Evolutionary conservation across 805 yeast species (phyloP), one percentile per base, ranked within the genome.

Genomic region (Kodamaea fukazawae): DNA sequence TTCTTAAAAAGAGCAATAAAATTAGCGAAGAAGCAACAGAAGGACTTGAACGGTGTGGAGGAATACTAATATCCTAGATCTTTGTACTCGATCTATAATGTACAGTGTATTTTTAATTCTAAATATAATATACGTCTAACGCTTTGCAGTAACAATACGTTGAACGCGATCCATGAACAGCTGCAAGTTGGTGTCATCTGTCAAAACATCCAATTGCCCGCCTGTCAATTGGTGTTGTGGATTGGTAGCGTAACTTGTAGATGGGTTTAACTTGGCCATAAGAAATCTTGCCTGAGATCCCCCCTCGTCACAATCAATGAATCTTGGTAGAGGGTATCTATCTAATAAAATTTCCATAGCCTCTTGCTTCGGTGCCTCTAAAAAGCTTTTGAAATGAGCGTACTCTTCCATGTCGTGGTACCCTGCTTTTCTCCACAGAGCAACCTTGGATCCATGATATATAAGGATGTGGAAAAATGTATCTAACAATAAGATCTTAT

Each of bases 261-360:
- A 73, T 10, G 88, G 87, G 58, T 81, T 81, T 50, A 81, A 65
- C 58, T 81, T 81, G 2, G 86, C 81, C 71, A 78, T 77, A 41
- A 81, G 65, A 56, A 81, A 81, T 59, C 88, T 70, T 0, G 87
- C 86, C 54, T 81, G 88, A 0, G 86, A 80, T 3, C 86, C 87
- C 40, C 86, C 86, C 55, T 81, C 86, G 50, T 81, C 86, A 17
- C 86, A 79, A 53, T 81, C 86, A 38, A 81, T 79, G 49, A 80
- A 81, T 51, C 88, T 67, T 4, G 88, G 88, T 45, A 81, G 67
- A 38, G 88, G 88, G 66, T 78, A 81, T 49, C 88, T 62, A 50
- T 81, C 87, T 44, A 77, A 67, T 29, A 81, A 64, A 25, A 82
- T 67, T 35, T 77, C 81, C 44, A 82, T 79, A 8, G 86, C 87